Conservation (phyloP, 2,329 filamentous ascomycete species). For the Coniochaeta sp. region DNA sequence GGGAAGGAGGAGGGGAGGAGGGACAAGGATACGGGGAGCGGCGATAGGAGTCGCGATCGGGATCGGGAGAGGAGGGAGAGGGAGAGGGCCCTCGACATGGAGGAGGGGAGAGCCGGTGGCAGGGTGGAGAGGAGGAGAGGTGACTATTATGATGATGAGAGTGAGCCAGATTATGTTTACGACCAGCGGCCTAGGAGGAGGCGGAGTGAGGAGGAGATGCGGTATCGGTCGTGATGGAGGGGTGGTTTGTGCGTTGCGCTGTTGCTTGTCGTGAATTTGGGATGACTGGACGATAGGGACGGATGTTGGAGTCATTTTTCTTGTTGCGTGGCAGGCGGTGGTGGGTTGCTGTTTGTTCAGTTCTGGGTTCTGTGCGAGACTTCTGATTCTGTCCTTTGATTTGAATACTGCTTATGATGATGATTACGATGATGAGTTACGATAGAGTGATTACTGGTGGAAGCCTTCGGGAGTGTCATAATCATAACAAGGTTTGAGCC, state of each 20-base stretch:
- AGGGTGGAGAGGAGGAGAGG: neutral
- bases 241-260: neutral
- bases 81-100: neutral
- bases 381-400: too few relatives aligned
- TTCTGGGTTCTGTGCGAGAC: too few relatives aligned
- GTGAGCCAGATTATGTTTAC: conserved; percentile 5
- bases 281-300: neutral
- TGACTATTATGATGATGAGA: conserved; percentile 2
- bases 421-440: too few relatives aligned
- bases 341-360: too few relatives aligned
- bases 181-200: conserved; percentile 5
- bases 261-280: neutral
- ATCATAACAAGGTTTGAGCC: too few relatives aligned
- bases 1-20: conserved; percentile 4
- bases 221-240: conserved; percentile 4
- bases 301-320: too few relatives aligned
- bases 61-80: conserved; percentile 4
- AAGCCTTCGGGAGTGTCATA: too few relatives aligned
- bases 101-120: neutral
- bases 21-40: conserved; percentile 5
- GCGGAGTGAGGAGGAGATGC: conserved; percentile 7
- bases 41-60: conserved; percentile 3
- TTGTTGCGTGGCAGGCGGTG: too few relatives aligned
- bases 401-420: too few relatives aligned
- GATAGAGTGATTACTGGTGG: too few relatives aligned